These are phyloP conservation scores for Soucietia sequanensis DNA, from an alignment of 805 yeast species.

Conservation along the genomic window DNA sequence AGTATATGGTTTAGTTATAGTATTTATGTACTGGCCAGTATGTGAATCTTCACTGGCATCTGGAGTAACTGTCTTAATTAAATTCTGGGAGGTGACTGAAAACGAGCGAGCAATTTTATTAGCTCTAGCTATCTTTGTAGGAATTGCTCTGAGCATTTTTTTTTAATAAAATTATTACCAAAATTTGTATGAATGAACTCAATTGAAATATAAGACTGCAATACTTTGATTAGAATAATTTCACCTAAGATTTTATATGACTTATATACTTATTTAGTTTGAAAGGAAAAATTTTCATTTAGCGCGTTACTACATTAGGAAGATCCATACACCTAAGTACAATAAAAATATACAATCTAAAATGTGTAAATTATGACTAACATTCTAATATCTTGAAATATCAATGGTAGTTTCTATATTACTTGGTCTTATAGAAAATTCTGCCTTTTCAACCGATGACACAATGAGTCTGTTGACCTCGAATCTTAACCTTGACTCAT, in stretches of 20 bases:
- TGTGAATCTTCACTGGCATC: slow-evolving; percentile 32
- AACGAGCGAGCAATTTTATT: neutral
- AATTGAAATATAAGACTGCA: no score
- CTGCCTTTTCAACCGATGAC: slow-evolving; percentile 26
- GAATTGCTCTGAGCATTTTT: slow-evolving; percentile 13
- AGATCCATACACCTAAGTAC: no score
- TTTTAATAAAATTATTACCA: no score
- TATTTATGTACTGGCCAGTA: slow-evolving; percentile 42
- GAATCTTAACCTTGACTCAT: slow-evolving; percentile 55
- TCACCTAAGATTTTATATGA: no score
- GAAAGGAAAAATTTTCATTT: no score
- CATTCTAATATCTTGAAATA: slow-evolving; percentile 16
- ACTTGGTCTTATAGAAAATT: slow-evolving; percentile 10
- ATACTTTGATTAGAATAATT: no score
- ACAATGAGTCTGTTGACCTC: slow-evolving; percentile 46
- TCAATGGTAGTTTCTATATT: slow-evolving; percentile 39
- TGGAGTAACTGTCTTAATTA: slow-evolving; percentile 15
- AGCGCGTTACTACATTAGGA: no score
- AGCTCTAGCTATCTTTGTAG: neutral
- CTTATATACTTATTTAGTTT: no score
- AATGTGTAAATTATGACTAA: no score
- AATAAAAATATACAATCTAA: no score
- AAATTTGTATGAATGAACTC: no score
- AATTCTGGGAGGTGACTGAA: neutral
- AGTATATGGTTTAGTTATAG: slow-evolving; percentile 49